Percentiles rank a stretch among this genome's conserved stretches.
phyloP scores from a whole-genome alignment of 2,329 filamentous ascomycete genomes.

The Daldinia sp. region DNA sequence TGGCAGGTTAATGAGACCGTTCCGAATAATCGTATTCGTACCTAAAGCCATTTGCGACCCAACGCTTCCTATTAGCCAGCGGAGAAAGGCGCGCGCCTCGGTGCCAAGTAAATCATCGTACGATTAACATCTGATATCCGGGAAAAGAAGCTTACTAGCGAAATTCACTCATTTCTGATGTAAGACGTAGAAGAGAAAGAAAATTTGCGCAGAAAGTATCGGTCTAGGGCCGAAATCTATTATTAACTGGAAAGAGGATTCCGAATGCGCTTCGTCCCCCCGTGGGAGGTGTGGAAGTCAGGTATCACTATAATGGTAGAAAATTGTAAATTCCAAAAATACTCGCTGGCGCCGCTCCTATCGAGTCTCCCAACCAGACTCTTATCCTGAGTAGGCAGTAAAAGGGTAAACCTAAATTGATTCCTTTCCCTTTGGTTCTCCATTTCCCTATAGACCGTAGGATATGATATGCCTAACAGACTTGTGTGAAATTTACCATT shows the following conservation, averaged over 20 bases:
- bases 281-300: conserved; percentile 8
- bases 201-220: conserved; percentile 12
- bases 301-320: conserved; percentile 20
- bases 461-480: conserved; percentile 7
- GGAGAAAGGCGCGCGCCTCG: conserved; percentile 15
- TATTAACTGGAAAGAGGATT: conserved; percentile 10
- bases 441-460: conserved; percentile 8
- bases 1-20: neutral
- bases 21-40: neutral
- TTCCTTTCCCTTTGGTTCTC: conserved; percentile 2
- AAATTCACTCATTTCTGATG: conserved; percentile 29
- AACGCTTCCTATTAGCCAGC: conserved; percentile 6
- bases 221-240: conserved; percentile 9
- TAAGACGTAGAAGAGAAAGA: conserved; percentile 3
- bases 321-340: conserved; percentile 14
- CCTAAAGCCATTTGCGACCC: neutral
- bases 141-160: conserved; percentile 2
- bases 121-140: conserved; percentile 22
- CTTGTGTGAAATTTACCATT: conserved; percentile 2
- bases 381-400: conserved; percentile 14
- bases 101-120: conserved; percentile 26
- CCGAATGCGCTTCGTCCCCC: conserved; percentile 16
- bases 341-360: conserved; percentile 6
- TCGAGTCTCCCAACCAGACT: neutral
- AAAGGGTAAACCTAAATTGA: conserved; percentile 7